These are phyloP conservation scores for Platanthera guangdongensis DNA, from an alignment of 106 monocot genomes.

Conservation along the genomic window DNA sequence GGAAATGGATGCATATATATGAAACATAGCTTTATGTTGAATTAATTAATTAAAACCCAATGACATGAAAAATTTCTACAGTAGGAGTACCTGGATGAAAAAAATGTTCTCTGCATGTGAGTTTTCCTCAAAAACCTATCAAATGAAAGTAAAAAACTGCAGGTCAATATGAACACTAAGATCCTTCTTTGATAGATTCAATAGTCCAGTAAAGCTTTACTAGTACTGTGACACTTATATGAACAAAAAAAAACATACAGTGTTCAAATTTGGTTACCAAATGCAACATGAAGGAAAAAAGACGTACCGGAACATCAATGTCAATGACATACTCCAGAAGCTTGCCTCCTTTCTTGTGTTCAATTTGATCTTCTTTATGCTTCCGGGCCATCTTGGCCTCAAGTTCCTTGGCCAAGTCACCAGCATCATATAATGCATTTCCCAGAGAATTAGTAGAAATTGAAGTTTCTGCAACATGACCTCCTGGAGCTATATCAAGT, in stretches of 20 bases:
- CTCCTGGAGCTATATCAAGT: constrained; percentile 38
- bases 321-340: constrained; percentile 53
- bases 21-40: not conserved
- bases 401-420: constrained; percentile 62
- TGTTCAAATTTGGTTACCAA: not conserved
- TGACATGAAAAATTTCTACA: not conserved
- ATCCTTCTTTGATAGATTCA: not conserved
- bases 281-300: constrained; percentile 4
- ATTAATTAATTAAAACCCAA: not conserved
- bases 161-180: not conserved
- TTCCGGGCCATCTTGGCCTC: constrained; percentile 74
- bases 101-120: constrained; percentile 63
- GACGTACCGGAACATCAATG: constrained; percentile 62
- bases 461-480: constrained; percentile 55
- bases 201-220: not conserved
- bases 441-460: constrained; percentile 40
- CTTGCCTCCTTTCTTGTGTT: constrained; percentile 45
- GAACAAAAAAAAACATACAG: not conserved
- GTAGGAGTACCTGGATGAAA: constrained; percentile 57
- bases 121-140: constrained; percentile 88
- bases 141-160: constrained; percentile 10
- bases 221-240: not conserved
- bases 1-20: not conserved
- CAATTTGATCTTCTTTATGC: constrained; percentile 47
- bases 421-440: constrained; percentile 31